Evolutionary conservation across 2,329 filamentous ascomycete species (phyloP).

Genomic region (Neopestalotiopsis sp.): DNA sequence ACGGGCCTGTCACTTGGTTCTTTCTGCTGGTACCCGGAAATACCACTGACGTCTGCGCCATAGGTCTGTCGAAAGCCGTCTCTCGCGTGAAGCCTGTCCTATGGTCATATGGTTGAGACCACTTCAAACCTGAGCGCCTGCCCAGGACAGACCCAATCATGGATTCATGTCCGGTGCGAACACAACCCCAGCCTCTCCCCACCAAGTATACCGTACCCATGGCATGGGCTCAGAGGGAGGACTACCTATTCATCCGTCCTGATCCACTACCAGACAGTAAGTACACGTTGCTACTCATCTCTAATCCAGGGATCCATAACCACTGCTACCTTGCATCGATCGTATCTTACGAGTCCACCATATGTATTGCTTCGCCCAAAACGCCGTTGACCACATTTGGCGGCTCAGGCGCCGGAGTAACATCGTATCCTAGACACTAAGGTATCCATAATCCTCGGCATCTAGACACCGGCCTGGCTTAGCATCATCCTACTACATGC

Average conservation of each 20-base stretch:
- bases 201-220: background rate
- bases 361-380: background rate
- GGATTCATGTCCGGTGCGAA: background rate
- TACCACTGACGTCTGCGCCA: background rate
- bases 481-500: background rate
- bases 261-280: background rate
- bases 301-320: background rate
- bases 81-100: background rate
- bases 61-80: background rate
- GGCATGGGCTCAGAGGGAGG: background rate
- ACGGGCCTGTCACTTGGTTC: background rate
- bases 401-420: background rate
- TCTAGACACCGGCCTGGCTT: background rate
- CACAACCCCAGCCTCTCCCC: background rate
- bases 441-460: background rate
- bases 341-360: slow-evolving; percentile 2
- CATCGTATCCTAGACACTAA: background rate
- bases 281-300: background rate
- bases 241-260: background rate
- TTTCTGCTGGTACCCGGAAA: background rate
- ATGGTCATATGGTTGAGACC: slow-evolving; percentile 1
- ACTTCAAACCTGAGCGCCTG: background rate
- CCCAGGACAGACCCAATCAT: background rate
- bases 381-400: background rate
- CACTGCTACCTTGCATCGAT: background rate